These are phyloP conservation scores for Aspergillus jensenii DNA, from an alignment of 2,329 filamentous ascomycete species.

Conservation along the genomic window DNA sequence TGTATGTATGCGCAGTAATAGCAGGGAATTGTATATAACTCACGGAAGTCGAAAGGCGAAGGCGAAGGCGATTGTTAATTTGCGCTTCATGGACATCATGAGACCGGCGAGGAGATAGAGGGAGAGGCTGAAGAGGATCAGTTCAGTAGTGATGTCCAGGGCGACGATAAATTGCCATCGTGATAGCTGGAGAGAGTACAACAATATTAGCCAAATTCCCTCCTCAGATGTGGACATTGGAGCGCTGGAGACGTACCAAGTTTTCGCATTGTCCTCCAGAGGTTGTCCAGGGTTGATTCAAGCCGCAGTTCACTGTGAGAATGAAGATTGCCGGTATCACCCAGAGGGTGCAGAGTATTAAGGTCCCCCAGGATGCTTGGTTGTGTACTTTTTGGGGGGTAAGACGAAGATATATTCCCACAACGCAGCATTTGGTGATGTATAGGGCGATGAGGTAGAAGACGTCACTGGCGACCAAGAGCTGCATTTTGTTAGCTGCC, in stretches of 20 bases:
- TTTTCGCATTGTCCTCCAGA: conserved; percentile 25
- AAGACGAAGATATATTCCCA: conserved; percentile 46
- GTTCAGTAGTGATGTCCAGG: conserved; percentile 37
- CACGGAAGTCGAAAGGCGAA: conserved; percentile 40
- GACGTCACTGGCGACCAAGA: conserved; percentile 41
- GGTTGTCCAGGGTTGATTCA: conserved; percentile 36
- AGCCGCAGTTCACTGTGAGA: conserved; percentile 43
- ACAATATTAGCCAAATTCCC: neutral
- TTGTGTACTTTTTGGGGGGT: conserved; percentile 45
- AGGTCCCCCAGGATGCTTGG: conserved; percentile 33
- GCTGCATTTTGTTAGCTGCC: conserved; percentile 13
- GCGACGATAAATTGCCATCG: conserved; percentile 37
- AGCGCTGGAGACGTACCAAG: conserved; percentile 19
- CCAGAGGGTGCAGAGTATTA: conserved; percentile 39
- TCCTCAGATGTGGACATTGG: neutral
- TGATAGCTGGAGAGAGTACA: conserved; percentile 19
- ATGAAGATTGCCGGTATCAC: conserved; percentile 42
- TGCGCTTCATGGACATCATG: conserved; percentile 33
- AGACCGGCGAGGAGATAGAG: conserved; percentile 31
- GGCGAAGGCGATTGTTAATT: conserved; percentile 31
- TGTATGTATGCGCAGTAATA: neutral
- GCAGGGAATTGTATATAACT: conserved; percentile 12
- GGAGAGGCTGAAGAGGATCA: conserved; percentile 32
- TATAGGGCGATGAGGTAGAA: conserved; percentile 45
- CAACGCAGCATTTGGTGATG: conserved; percentile 39